phyloP scores from a whole-genome alignment of 257 asterid species.

The Nicotiana tomentosiformis region DNA sequence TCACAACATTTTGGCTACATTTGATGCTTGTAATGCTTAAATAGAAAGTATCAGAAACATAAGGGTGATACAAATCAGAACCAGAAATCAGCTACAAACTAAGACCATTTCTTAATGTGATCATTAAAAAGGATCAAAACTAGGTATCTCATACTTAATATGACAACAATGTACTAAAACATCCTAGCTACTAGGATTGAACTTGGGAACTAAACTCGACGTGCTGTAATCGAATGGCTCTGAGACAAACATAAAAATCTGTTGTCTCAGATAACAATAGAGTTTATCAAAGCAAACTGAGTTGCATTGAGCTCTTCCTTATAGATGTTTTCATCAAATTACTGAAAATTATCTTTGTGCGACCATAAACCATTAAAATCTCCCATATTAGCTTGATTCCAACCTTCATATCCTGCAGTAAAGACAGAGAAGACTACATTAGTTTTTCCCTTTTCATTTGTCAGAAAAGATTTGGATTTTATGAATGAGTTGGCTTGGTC shows the following conservation, averaged over 20 bases:
- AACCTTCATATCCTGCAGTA: neutral
- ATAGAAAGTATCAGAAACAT: too few relatives aligned
- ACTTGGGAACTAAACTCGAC: neutral
- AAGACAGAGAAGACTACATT: neutral
- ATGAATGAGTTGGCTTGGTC: slow-evolving; percentile 8
- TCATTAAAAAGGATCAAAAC: slow-evolving; percentile 12
- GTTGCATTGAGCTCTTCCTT: neutral
- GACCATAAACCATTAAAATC: neutral
- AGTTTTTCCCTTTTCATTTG: neutral
- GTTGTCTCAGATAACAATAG: slow-evolving; percentile 17
- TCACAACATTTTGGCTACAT: neutral
- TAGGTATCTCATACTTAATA: neutral
- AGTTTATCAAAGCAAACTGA: neutral
- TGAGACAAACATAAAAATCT: slow-evolving; percentile 29
- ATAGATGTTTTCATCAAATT: too few relatives aligned
- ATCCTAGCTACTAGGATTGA: neutral
- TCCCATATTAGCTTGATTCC: neutral
- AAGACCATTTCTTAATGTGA: slow-evolving; percentile 6
- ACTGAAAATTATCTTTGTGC: neutral
- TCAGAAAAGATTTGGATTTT: slow-evolving; percentile 16
- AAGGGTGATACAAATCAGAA: too few relatives aligned
- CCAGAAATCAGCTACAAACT: neutral
- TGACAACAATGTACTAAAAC: neutral
- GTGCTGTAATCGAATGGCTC: neutral
- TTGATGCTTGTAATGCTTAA: neutral